A percentile compares a stretch with the other conserved stretches of the same genome.
phyloP scores from a whole-genome alignment of 371 early-diverging fungal genomes.

The Chytridiales sp. region DNA sequence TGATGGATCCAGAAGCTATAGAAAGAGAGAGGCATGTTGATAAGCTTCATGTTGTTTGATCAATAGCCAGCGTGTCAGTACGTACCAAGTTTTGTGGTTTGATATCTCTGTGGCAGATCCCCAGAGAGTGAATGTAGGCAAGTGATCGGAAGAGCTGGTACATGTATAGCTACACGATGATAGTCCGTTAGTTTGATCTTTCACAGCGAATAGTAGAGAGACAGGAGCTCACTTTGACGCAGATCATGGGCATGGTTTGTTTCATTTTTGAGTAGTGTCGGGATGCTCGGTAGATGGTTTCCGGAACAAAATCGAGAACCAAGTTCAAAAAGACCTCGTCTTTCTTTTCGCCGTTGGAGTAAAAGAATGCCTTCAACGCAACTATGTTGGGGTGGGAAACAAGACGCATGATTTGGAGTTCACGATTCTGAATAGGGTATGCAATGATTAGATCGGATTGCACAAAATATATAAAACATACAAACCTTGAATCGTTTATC shows the following conservation, averaged over 20 bases:
- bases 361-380: constrained; percentile 82
- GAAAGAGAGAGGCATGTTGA: background rate
- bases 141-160: constrained; percentile 95
- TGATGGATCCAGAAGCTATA: constrained; percentile 77
- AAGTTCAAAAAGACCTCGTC: constrained; percentile 93
- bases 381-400: constrained; percentile 89
- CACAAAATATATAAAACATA: background rate
- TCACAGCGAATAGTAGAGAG: too few species aligned
- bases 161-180: constrained; percentile 73
- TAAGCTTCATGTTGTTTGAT: too few species aligned
- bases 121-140: constrained; percentile 93
- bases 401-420: constrained; percentile 91
- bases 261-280: constrained; percentile 84
- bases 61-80: constrained; percentile 7
- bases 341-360: constrained; percentile 82
- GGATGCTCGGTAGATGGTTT: constrained; percentile 87
- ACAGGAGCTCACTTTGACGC: constrained; percentile 63
- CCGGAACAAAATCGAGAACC: constrained; percentile 90
- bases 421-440: constrained; percentile 79
- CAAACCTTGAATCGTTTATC: constrained; percentile 93
- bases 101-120: constrained; percentile 97
- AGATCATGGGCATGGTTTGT: constrained; percentile 90
- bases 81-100: constrained; percentile 95
- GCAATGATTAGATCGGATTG: constrained; percentile 2
- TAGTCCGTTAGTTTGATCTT: background rate